Conservation (phyloP, 495 filamentous ascomycete genomes). For the Zalerion maritima region DNA sequence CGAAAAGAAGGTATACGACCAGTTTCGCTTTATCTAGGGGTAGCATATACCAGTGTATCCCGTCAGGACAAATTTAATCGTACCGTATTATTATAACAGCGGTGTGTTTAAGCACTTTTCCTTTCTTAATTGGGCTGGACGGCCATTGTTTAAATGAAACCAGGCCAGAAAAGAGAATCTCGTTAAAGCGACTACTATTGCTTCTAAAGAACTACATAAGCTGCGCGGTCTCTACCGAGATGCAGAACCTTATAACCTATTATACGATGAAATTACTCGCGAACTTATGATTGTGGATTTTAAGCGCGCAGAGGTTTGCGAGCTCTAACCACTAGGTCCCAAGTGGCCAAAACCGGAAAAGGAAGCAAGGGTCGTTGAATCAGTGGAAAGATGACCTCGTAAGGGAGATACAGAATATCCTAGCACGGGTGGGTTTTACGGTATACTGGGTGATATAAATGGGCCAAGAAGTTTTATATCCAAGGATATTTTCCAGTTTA, state of each 20-base stretch:
- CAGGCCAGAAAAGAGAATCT: conserved; percentile 1
- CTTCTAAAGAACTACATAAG: conserved; percentile 9
- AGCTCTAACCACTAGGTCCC: conserved; percentile 5
- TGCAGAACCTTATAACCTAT: conserved; percentile 11
- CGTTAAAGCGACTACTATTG: conserved; percentile 2
- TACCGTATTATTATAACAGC: conserved; percentile 6
- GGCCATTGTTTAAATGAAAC: conserved; percentile 1
- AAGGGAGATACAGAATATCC: conserved; percentile 2
- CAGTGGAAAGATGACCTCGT: conserved; percentile 1
- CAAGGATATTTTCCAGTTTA: too few species aligned
- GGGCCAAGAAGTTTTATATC: too few species aligned
- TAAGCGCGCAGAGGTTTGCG: conserved; percentile 7
- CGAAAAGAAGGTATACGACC: conserved; percentile 11
- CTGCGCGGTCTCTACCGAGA: conserved; percentile 11
- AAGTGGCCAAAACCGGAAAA: conserved; percentile 8
- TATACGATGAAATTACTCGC: conserved; percentile 8
- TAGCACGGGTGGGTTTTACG: conserved; percentile 4
- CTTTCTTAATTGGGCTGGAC: conserved; percentile 10
- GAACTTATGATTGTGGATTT: conserved; percentile 16
- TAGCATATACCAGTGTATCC: conserved; percentile 13
- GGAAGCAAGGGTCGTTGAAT: conserved; percentile 1
- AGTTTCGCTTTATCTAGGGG: conserved; percentile 12
- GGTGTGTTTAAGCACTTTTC: conserved; percentile 7
- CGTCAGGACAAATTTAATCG: conserved; percentile 7
- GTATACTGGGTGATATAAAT: too few species aligned